phyloP scores from a whole-genome alignment of 139 green algal species.

The Haematococcus sp. region DNA sequence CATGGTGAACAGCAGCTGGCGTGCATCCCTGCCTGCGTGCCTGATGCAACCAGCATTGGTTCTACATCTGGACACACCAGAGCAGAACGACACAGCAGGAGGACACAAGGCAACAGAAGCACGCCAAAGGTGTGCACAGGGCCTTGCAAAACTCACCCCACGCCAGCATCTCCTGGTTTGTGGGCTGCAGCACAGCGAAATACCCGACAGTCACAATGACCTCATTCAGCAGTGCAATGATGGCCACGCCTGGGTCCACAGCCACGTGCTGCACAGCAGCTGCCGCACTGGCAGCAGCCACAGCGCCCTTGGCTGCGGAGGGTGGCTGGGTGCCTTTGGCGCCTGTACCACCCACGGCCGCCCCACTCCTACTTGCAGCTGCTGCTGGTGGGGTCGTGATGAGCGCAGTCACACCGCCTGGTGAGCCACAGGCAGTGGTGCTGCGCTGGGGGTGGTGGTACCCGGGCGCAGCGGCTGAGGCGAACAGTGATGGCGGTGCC shows the following conservation, averaged over 20 bases:
- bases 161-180: conserved; percentile 50
- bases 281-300: background rate
- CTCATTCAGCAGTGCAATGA: conserved; percentile 51
- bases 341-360: background rate
- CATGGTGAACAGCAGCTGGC: no score
- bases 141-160: conserved; percentile 64
- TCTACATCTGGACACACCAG: no score
- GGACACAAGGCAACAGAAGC: conserved; percentile 42
- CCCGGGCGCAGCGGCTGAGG: no score
- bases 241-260: no score
- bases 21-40: no score
- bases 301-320: background rate
- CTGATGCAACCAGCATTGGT: no score
- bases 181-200: conserved; percentile 34
- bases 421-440: no score
- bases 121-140: no score
- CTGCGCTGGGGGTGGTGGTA: no score
- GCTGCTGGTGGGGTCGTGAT: background rate
- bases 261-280: no score
- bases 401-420: no score
- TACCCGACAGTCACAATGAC: conserved; percentile 27
- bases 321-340: background rate
- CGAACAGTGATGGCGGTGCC: no score
- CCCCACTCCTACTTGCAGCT: background rate
- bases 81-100: conserved; percentile 28